These are phyloP conservation scores for Coniochaeta ligniaria DNA, from an alignment of 2,329 filamentous ascomycete species.

Conservation along the genomic window DNA sequence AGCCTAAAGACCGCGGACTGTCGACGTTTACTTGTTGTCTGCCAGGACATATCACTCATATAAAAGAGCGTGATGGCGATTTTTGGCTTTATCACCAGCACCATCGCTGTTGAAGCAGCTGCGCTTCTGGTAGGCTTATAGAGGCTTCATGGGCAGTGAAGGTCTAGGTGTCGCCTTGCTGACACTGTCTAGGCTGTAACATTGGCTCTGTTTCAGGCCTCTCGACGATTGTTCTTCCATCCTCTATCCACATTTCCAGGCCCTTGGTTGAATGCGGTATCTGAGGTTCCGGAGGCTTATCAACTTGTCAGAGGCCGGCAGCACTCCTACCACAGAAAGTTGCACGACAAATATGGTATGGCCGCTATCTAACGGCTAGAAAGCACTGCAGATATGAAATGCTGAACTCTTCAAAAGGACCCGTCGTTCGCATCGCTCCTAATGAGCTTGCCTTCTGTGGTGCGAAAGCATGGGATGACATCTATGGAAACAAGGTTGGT, in stretches of 20 bases:
- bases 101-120: neutral
- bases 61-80: neutral
- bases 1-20: no score
- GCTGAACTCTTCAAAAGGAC: slow-evolving; percentile 6
- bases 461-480: slow-evolving; percentile 19
- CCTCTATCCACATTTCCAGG: slow-evolving; percentile 16
- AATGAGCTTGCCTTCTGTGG: slow-evolving; percentile 20
- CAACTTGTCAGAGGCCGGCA: slow-evolving; percentile 16
- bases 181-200: neutral
- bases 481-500: slow-evolving; percentile 18
- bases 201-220: neutral
- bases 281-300: slow-evolving; percentile 13
- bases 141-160: neutral
- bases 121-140: neutral
- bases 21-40: no score
- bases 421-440: slow-evolving; percentile 18
- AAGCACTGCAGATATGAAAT: neutral
- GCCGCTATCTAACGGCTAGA: neutral
- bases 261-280: slow-evolving; percentile 16
- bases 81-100: neutral
- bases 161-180: neutral
- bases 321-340: slow-evolving; percentile 13
- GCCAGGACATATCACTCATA: neutral
- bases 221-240: slow-evolving; percentile 13
- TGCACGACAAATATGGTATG: slow-evolving; percentile 19